phyloP scores from a whole-genome alignment of 352 stramenopile genomes.

The Plasmopara halstedii region DNA sequence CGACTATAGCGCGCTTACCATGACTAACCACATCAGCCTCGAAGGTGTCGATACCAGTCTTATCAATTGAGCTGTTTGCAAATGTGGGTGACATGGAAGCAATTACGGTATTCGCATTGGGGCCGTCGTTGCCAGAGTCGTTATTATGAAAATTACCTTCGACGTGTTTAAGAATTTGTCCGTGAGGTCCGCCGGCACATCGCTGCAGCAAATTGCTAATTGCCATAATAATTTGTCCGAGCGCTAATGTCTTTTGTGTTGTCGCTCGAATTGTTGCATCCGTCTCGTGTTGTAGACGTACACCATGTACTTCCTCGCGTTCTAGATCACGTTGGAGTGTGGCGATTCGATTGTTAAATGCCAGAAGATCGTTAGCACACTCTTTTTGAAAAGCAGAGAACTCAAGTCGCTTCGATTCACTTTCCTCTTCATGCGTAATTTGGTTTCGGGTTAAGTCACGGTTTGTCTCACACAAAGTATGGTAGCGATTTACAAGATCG shows the following conservation, averaged over 20 bases:
- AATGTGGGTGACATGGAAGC: constrained; percentile 6
- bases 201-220: constrained; percentile 79
- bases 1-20: constrained; percentile 73
- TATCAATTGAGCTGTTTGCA: not conserved
- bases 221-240: constrained; percentile 87
- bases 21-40: constrained; percentile 83
- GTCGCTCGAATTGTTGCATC: constrained; percentile 83
- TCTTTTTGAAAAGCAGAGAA: constrained; percentile 86
- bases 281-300: constrained; percentile 82
- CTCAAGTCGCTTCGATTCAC: constrained; percentile 73
- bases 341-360: constrained; percentile 88
- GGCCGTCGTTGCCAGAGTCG: constrained; percentile 10
- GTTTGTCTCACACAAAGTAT: constrained; percentile 89
- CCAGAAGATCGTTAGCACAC: constrained; percentile 88
- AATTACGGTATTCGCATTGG: constrained; percentile 3
- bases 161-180: constrained; percentile 84
- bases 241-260: constrained; percentile 86
- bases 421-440: constrained; percentile 78
- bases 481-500: constrained; percentile 89
- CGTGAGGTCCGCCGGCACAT: constrained; percentile 79
- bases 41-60: constrained; percentile 39
- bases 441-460: constrained; percentile 67
- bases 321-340: constrained; percentile 78
- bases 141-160: constrained; percentile 32
- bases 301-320: constrained; percentile 48